Conservation (phyloP, 805 yeast species). For the Maudiozyma bulderi region DNA sequence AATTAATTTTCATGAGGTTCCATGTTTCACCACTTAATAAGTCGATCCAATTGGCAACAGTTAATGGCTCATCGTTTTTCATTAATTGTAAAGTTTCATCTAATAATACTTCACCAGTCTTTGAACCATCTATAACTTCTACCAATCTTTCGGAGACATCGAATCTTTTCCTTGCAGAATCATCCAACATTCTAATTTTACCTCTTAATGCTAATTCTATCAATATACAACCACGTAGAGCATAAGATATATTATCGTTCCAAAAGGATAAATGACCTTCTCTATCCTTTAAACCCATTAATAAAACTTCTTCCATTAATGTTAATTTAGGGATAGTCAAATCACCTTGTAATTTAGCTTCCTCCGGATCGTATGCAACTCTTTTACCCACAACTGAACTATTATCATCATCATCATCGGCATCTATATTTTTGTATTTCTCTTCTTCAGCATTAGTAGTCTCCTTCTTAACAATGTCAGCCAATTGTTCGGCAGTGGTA, state of each 20-base stretch:
- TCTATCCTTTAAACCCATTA: slow-evolving; percentile 88
- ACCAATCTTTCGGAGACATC: slow-evolving; percentile 80
- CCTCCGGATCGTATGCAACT: slow-evolving; percentile 73
- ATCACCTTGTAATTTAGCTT: slow-evolving; percentile 31
- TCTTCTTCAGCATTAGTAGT: slow-evolving; percentile 6
- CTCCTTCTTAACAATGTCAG: slow-evolving; percentile 5
- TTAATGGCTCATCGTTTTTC: slow-evolving; percentile 69
- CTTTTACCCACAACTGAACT: slow-evolving; percentile 36
- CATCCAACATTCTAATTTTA: slow-evolving; percentile 80
- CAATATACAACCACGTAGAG: slow-evolving; percentile 86
- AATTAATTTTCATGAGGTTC: slow-evolving; percentile 88
- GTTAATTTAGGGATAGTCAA: slow-evolving; percentile 66
- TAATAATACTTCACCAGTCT: slow-evolving; percentile 90
- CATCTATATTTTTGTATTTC: slow-evolving; percentile 5
- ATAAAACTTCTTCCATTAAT: slow-evolving; percentile 89
- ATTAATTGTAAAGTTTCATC: slow-evolving; percentile 90
- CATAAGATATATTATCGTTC: slow-evolving; percentile 96
- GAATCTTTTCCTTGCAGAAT: slow-evolving; percentile 82
- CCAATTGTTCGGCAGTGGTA: not conserved
- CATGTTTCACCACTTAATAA: slow-evolving; percentile 92
- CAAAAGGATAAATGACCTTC: slow-evolving; percentile 96
- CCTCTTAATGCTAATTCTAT: slow-evolving; percentile 89
- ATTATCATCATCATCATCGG: slow-evolving; percentile 12
- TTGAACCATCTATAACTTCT: slow-evolving; percentile 73
- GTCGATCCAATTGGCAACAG: slow-evolving; percentile 89